Evolutionary conservation across 768 basidiomycete species (phyloP).

Genomic region (Mycena latifolia): DNA sequence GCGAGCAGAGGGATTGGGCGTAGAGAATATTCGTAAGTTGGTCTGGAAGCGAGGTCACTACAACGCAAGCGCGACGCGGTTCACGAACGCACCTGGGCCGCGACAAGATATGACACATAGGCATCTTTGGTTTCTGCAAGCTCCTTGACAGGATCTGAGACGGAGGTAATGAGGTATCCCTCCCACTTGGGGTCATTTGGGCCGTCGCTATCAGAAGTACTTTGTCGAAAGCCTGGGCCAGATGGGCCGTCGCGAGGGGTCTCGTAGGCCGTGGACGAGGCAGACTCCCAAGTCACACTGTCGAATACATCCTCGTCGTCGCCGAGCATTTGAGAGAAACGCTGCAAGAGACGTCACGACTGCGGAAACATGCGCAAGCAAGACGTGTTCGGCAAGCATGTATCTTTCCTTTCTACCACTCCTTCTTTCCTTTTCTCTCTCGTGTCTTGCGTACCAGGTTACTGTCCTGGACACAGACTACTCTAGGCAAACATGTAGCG

Average conservation of each 20-base stretch:
- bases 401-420: constrained; percentile 19
- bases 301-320: constrained; percentile 94
- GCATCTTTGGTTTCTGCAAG: constrained; percentile 97
- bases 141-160: constrained; percentile 96
- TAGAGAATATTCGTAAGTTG: constrained; percentile 88
- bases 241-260: constrained; percentile 55
- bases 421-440: constrained; percentile 22
- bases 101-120: constrained; percentile 94
- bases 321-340: constrained; percentile 68
- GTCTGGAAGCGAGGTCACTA: constrained; percentile 66
- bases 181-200: constrained; percentile 93
- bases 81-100: constrained; percentile 77
- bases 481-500: constrained; percentile 92
- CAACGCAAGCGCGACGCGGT: constrained; percentile 2
- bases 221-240: constrained; percentile 87
- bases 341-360: neutral
- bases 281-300: constrained; percentile 91
- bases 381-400: constrained; percentile 15
- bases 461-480: constrained; percentile 60
- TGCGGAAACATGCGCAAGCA: constrained; percentile 7
- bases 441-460: constrained; percentile 25
- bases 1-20: constrained; percentile 78
- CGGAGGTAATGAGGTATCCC: constrained; percentile 83
- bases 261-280: constrained; percentile 67
- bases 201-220: constrained; percentile 77